Base-by-base conservation (phyloP, 129 eudicot genomes). In the Lonicera japonica region DNA sequence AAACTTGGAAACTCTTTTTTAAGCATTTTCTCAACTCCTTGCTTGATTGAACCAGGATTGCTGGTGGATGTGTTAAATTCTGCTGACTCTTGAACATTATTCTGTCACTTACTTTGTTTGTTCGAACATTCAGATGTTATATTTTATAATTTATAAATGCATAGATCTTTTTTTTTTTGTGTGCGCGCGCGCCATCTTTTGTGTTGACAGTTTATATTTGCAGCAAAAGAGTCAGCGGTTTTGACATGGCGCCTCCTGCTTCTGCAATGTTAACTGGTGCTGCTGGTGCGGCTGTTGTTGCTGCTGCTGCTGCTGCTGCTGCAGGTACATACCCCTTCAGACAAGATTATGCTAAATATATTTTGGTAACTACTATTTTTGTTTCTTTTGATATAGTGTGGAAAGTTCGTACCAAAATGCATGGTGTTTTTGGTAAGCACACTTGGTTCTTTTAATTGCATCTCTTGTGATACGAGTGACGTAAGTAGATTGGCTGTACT, bases 221-320 rank as follows among this genome's bases (percentile, higher is more conserved):
- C 95, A 94, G 96, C 85, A 88, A 94, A 77, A 85, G 96, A 75
- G 77, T 80, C 17, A 94, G 99, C 61, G 99, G 96, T 23, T 94
- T 94, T 70, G 99, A 94, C 86, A 88, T 94, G 99, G 92, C 99
- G 1, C 96, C 96, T 64, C 99, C 96, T 65, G 77, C 89, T 66
- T 66, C 95, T 81, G 99, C 99, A 73, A 68, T 94, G 70, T 63
- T 85, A 67, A 76, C 95, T 66, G 82, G 75, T 74, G 74, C 95
- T 69, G 88, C 88, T 59, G 62, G 60, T n/a, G 83, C 79, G 60
- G 75, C 71, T 72, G 70, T 78, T 69, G 72, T 83, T 68, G 99
- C 96, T 94, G 79, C 74, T 69, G 88, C 88, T 59, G 62, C 64
- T n/a, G 83, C 79, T 67, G 75, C 71, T 74, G 67, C 80, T 69